Percentiles rank a stretch among this genome's conserved stretches.
These are phyloP conservation scores for Massariosphaeria phaeospora DNA, from an alignment of 495 filamentous ascomycete species.

Conservation along the genomic window DNA sequence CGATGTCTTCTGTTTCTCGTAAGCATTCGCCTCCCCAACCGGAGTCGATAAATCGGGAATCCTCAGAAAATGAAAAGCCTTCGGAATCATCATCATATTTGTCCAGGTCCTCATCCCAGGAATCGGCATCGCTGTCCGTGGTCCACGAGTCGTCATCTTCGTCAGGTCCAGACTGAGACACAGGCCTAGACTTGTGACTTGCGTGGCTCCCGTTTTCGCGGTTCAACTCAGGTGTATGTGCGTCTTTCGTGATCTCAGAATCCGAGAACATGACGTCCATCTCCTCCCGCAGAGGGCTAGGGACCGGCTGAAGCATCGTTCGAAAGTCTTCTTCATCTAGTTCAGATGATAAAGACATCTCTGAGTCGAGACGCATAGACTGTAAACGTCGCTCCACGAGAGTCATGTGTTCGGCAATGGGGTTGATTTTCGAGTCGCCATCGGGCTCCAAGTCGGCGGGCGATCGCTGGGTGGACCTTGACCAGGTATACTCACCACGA, in stretches of 20 bases:
- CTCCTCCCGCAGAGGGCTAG: conserved; percentile 38
- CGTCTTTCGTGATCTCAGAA: neutral
- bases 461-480: neutral
- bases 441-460: neutral
- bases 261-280: neutral
- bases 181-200: too few relatives aligned
- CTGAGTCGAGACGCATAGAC: conserved; percentile 15
- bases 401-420: neutral
- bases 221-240: neutral
- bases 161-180: too few relatives aligned
- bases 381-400: conserved; percentile 20
- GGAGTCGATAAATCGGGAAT: conserved; percentile 58
- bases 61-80: conserved; percentile 46
- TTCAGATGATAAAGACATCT: conserved; percentile 26
- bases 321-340: conserved; percentile 37
- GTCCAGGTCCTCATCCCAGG: conserved; percentile 14
- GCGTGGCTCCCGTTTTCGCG: conserved; percentile 20
- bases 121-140: conserved; percentile 35
- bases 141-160: conserved; percentile 33
- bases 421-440: conserved; percentile 1
- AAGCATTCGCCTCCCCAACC: conserved; percentile 75
- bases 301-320: conserved; percentile 40
- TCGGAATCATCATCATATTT: conserved; percentile 49
- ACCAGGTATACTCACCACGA: conserved; percentile 55
- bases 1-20: conserved; percentile 89